Conservation (phyloP, 805 yeast species). For the Teunomyces funiuensis region DNA sequence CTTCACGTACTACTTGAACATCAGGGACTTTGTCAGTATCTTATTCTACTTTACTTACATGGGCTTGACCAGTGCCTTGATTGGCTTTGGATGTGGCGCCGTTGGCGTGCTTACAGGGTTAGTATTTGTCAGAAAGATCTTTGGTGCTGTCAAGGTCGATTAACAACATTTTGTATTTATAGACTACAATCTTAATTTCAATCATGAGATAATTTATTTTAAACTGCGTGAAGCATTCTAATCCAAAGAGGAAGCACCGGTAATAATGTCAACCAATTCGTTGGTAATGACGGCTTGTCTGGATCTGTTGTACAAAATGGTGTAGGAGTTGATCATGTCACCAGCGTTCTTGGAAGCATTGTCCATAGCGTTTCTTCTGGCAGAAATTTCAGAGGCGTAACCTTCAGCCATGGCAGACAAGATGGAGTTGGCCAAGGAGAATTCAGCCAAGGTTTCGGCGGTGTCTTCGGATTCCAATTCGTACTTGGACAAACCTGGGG, state of each 20-base stretch:
- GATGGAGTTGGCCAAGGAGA: conserved; percentile 85
- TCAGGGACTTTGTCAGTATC: conserved; percentile 65
- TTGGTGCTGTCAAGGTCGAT: conserved; percentile 49
- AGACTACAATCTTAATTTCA: conserved; percentile 1
- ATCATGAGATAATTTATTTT: conserved; percentile 8
- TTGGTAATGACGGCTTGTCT: conserved; percentile 99
- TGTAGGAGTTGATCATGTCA: conserved; percentile 95
- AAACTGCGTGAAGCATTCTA: conserved; percentile 33
- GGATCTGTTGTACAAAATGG: conserved; percentile 98
- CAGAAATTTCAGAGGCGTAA: conserved; percentile 95
- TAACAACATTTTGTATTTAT: neutral
- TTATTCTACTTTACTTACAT: conserved; percentile 73
- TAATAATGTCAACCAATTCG: conserved; percentile 98
- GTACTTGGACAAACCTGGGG: conserved; percentile 83
- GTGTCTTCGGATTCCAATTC: conserved; percentile 68
- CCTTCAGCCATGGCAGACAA: conserved; percentile 95
- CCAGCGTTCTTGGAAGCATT: conserved; percentile 99
- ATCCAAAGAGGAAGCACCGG: conserved; percentile 99
- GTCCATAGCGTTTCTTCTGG: conserved; percentile 99
- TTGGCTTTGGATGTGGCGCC: conserved; percentile 75
- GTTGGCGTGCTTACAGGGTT: conserved; percentile 69
- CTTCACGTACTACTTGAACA: conserved; percentile 53
- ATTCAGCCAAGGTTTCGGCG: conserved; percentile 76
- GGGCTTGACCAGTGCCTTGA: conserved; percentile 56
- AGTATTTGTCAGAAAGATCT: conserved; percentile 61